Evolutionary conservation across 345 rosid species (phyloP), one percentile per base, ranked within the genome.

Genomic region (Cardamine chenopodiifolia): DNA sequence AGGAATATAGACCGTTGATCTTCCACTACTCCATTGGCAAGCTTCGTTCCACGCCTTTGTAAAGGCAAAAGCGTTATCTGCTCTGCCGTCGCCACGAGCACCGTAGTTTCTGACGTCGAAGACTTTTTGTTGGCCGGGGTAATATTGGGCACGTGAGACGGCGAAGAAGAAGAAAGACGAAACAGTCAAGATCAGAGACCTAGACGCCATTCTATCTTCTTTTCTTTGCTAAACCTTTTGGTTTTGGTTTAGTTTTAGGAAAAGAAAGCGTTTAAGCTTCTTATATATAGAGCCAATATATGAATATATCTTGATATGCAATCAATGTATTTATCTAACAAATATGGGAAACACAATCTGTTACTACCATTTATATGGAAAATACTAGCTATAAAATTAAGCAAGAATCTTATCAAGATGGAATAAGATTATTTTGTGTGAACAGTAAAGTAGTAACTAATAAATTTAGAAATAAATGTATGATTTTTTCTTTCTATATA

Each of bases 71-170:
- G 53, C 23, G 57, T 79, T 70, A 10, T 74, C 57, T 39, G 7
- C 40, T 40, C 19, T 26, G n/a, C 72, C 63, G 42, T 74, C 72
- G 20, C 64, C 79, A 4, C 42, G 45, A 59, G 82, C 82, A 57
- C 82, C 79, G 58, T 70, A 79, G 35, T 29, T 29, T 79, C 79
- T 68, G 18, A 79, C 76, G 55, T 79, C 76, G 18, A 79, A 79
- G 7, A 69, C 20, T 31, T 63, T 73, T 19, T 3, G 5, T n/a
- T 12, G 7, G 20, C 14, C 31, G 55, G 52, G 9, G 11, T 59
- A 28, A 15, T 23, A 23, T 23, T 37, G 49, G n/a, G 49, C 20
- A 45, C 49, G 49, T 45, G 56, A 44, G 35, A 40, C 76, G 35
- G 62, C 67, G 70, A 70, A 63, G 71, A 20, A 64, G 74, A 58